Evolutionary conservation across 495 filamentous ascomycete species (phyloP).

Genomic region (Penicillium salamii): DNA sequence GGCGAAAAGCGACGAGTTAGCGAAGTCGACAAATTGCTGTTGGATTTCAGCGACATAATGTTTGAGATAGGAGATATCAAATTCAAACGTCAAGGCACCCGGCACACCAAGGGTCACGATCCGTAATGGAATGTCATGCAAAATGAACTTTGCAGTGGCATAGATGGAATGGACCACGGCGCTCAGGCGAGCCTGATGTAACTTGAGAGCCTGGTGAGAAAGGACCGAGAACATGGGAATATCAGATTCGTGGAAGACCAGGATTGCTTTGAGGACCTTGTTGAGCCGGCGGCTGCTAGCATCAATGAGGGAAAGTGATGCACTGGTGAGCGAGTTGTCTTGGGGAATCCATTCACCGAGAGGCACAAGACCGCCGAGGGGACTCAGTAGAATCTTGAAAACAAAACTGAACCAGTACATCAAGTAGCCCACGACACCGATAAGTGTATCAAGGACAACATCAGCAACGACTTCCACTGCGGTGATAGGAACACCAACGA

Average conservation of each 20-base stretch:
- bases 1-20: conserved; percentile 18
- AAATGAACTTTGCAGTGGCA: conserved; percentile 26
- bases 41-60: conserved; percentile 10
- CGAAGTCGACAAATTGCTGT: conserved; percentile 22
- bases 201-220: conserved; percentile 56
- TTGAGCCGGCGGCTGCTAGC: conserved; percentile 41
- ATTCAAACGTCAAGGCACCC: conserved; percentile 18
- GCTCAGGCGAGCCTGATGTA: conserved; percentile 43
- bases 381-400: conserved; percentile 43
- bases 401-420: conserved; percentile 52
- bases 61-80: conserved; percentile 12
- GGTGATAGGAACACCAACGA: conserved; percentile 67
- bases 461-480: conserved; percentile 69
- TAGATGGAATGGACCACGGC: conserved; percentile 19
- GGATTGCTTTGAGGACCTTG: conserved; percentile 43
- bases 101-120: conserved; percentile 27
- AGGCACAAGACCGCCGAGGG: conserved; percentile 41
- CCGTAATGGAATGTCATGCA: conserved; percentile 40
- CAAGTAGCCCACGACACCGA: conserved; percentile 54
- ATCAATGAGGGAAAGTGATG: conserved; percentile 47
- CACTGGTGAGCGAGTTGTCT: conserved; percentile 40
- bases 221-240: conserved; percentile 59
- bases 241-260: conserved; percentile 51
- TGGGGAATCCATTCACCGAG: conserved; percentile 37
- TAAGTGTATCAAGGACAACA: conserved; percentile 59